A percentile compares a stretch with the other conserved stretches of the same genome.
Evolutionary conservation across 78 protist species (phyloP).

Genomic region (Chrysochromulina parva): DNA sequence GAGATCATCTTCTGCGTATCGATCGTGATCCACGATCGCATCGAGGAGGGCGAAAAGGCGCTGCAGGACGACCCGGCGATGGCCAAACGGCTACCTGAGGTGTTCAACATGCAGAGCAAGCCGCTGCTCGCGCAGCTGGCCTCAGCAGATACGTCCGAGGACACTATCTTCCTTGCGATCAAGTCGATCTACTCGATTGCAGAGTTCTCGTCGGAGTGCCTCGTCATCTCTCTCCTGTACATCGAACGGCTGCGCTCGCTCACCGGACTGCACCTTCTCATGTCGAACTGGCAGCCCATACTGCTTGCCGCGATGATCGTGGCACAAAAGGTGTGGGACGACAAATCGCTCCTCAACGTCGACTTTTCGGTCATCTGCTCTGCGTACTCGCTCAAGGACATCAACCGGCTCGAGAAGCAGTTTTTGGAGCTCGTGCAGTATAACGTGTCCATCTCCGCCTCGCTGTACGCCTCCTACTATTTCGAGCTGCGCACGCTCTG

Average conservation of each 20-base stretch:
- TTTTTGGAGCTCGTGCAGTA: constrained; percentile 37
- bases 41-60: background rate
- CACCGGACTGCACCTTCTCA: background rate
- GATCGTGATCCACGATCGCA: background rate
- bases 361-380: constrained; percentile 10
- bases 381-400: background rate
- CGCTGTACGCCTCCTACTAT: background rate
- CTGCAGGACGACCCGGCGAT: too few species aligned
- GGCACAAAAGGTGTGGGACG: constrained; percentile 32
- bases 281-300: background rate
- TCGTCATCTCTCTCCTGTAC: background rate
- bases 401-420: constrained; percentile 3
- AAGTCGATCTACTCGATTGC: background rate
- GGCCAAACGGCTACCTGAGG: too few species aligned
- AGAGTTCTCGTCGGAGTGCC: background rate
- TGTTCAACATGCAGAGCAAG: too few species aligned
- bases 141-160: background rate
- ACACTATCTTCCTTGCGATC: background rate
- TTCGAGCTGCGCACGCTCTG: constrained; percentile 19
- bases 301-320: background rate
- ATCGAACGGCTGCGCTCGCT: background rate
- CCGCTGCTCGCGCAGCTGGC: too few species aligned
- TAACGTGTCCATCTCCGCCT: constrained; percentile 16
- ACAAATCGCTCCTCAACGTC: constrained; percentile 27
- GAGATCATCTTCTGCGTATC: background rate